These are phyloP conservation scores for Atractiella rhizophila DNA, from an alignment of 768 basidiomycete genomes.

Conservation along the genomic window DNA sequence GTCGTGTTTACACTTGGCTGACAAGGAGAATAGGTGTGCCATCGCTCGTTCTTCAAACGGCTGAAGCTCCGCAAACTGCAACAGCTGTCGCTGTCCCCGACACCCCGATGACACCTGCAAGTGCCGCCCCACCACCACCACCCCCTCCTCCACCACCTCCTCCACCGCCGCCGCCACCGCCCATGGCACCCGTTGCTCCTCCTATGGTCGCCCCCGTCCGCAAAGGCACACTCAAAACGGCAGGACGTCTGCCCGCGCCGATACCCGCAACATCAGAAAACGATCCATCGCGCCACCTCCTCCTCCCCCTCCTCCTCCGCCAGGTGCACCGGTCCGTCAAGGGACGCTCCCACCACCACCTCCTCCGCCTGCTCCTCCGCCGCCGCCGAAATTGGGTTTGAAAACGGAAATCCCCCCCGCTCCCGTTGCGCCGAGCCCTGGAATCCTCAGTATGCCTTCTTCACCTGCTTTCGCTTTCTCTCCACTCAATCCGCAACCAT, in stretches of 20 bases:
- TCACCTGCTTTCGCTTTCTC: too few species aligned
- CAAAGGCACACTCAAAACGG: conserved; percentile 9
- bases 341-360: conserved; percentile 11
- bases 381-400: too few species aligned
- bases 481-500: too few species aligned
- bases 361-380: conserved; percentile 11
- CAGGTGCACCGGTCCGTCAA: conserved; percentile 1
- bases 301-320: conserved; percentile 9
- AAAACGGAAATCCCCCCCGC: too few species aligned
- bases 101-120: conserved; percentile 2
- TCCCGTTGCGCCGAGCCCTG: too few species aligned
- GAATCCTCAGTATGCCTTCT: too few species aligned
- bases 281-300: conserved; percentile 16
- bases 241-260: conserved; percentile 16
- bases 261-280: conserved; percentile 5
- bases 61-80: neutral
- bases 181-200: conserved; percentile 19
- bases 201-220: conserved; percentile 5
- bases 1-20: too few species aligned
- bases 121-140: conserved; percentile 16
- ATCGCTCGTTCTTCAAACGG: too few species aligned
- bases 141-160: conserved; percentile 17
- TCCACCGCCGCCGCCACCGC: conserved; percentile 14
- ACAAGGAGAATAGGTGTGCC: too few species aligned
- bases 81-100: neutral